phyloP scores from a whole-genome alignment of 768 basidiomycete genomes.

The Trametes maxima region DNA sequence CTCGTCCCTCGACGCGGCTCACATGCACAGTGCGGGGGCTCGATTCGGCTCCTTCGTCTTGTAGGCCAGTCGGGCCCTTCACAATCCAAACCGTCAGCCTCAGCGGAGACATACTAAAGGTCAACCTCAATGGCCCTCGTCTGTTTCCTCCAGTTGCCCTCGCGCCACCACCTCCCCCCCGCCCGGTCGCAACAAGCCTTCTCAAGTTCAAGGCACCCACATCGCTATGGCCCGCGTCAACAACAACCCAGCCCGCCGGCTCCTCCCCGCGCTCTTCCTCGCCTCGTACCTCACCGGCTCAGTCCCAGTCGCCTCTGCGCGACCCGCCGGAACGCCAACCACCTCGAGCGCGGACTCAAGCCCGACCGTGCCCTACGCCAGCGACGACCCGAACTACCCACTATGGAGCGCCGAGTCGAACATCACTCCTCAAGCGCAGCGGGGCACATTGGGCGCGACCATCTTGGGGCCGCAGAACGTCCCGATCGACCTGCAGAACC shows the following conservation, averaged over 20 bases:
- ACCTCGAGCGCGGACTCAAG: conserved; percentile 34
- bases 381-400: conserved; percentile 27
- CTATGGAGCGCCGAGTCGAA: conserved; percentile 19
- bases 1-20: no score
- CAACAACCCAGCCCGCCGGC: neutral
- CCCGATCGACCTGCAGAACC: conserved; percentile 36
- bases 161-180: neutral
- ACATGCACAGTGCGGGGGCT: no score
- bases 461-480: conserved; percentile 38
- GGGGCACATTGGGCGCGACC: conserved; percentile 29
- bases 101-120: neutral
- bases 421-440: conserved; percentile 40
- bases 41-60: no score
- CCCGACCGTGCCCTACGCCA: conserved; percentile 26
- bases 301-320: neutral
- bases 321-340: conserved; percentile 11
- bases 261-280: conserved; percentile 6
- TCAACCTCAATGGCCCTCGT: no score
- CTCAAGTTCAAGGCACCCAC: neutral
- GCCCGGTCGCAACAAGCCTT: neutral
- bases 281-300: neutral
- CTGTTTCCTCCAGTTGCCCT: neutral
- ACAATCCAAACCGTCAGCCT: neutral
- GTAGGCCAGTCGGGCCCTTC: neutral
- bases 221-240: conserved; percentile 1